phyloP scores from a whole-genome alignment of 2,329 filamentous ascomycete species.

The Penicillium corylophilum region DNA sequence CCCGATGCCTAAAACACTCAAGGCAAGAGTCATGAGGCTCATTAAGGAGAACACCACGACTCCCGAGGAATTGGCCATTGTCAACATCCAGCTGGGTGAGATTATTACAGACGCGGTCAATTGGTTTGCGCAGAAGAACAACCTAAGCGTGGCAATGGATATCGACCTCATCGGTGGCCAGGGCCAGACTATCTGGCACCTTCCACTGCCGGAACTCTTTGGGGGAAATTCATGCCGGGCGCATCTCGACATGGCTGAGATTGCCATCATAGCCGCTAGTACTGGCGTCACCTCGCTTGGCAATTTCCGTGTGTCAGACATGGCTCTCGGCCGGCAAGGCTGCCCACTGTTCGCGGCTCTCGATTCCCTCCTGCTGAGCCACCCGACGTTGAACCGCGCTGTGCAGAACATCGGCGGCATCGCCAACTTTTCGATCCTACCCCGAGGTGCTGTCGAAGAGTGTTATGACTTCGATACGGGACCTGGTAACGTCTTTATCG shows the following conservation, averaged over 20 bases:
- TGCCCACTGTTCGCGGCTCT: constrained; percentile 56
- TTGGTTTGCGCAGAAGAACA: constrained; percentile 47
- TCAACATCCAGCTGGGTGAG: constrained; percentile 19
- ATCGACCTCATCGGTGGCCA: constrained; percentile 57
- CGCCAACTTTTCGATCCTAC: constrained; percentile 58
- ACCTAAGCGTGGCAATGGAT: constrained; percentile 34
- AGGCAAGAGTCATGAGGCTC: constrained; percentile 18
- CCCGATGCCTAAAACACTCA: background rate
- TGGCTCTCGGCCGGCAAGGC: constrained; percentile 52
- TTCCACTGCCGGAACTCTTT: constrained; percentile 49
- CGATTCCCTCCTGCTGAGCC: constrained; percentile 54
- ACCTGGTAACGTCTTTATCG: constrained; percentile 54
- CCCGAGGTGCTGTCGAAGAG: constrained; percentile 30
- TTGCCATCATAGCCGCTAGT: constrained; percentile 51
- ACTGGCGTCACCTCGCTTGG: constrained; percentile 55
- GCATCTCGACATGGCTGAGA: constrained; percentile 51
- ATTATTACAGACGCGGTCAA: constrained; percentile 36
- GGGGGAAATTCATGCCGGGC: constrained; percentile 44
- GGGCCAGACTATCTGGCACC: constrained; percentile 56
- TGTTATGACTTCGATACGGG: constrained; percentile 48
- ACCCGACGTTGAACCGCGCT: constrained; percentile 54
- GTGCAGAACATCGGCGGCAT: constrained; percentile 61
- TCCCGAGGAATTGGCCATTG: constrained; percentile 25
- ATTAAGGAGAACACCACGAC: constrained; percentile 24
- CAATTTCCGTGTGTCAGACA: constrained; percentile 54